These are phyloP conservation scores for Brassica incana DNA, from an alignment of 345 rosid genomes.

Conservation along the genomic window DNA sequence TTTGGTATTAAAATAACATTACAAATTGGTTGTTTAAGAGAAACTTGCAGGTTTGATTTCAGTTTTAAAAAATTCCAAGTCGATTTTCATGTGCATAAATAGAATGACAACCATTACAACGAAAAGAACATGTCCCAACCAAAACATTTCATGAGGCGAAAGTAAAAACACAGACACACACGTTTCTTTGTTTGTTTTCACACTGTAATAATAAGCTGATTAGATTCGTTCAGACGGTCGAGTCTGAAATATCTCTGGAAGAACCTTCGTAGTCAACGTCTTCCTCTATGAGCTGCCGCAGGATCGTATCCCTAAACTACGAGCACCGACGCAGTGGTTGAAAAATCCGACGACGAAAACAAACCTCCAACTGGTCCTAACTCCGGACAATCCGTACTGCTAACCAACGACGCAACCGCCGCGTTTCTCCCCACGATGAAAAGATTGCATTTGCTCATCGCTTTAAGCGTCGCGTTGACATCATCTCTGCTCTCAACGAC, in stretches of 20 bases:
- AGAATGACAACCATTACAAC: slow-evolving; percentile 15
- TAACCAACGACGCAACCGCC: slow-evolving; percentile 32
- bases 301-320: slow-evolving; percentile 49
- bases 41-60: neutral
- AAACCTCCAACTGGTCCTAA: slow-evolving; percentile 52
- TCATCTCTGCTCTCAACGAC: slow-evolving; percentile 43
- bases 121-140: neutral
- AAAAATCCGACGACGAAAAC: slow-evolving; percentile 48
- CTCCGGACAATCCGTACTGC: slow-evolving; percentile 46
- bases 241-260: slow-evolving; percentile 26
- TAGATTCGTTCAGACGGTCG: slow-evolving; percentile 21
- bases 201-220: neutral
- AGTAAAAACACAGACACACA: neutral
- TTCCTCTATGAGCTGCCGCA: slow-evolving; percentile 33
- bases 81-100: slow-evolving; percentile 5
- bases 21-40: neutral
- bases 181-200: neutral
- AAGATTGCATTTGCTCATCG: slow-evolving; percentile 43
- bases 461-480: slow-evolving; percentile 29
- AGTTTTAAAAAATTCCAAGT: neutral
- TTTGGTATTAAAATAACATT: neutral
- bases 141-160: neutral
- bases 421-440: slow-evolving; percentile 51
- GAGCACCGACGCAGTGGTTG: slow-evolving; percentile 48
- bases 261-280: slow-evolving; percentile 18